Percentiles rank a stretch among this genome's conserved stretches.
Conservation (phyloP, 2,329 filamentous ascomycete genomes). For the Phyllosticta citrichinensis region DNA sequence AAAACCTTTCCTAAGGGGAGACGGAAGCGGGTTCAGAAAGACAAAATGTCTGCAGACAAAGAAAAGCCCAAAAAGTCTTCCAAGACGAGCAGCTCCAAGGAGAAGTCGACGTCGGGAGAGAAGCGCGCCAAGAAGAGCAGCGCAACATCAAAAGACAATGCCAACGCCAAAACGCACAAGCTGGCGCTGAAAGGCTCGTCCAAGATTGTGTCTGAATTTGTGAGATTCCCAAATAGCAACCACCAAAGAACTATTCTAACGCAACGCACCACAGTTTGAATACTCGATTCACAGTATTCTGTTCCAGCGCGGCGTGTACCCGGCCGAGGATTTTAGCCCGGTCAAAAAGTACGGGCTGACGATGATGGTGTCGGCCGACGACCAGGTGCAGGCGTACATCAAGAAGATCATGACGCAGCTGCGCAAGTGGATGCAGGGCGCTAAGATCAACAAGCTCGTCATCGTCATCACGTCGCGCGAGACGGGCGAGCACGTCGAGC, state of each 20-base stretch:
- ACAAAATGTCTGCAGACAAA: not conserved
- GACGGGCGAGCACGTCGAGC: conserved; percentile 88
- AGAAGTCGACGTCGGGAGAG: conserved; percentile 1
- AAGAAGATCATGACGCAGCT: conserved; percentile 99
- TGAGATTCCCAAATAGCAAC: conserved; percentile 38
- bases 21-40: not conserved
- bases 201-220: conserved; percentile 90
- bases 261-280: conserved; percentile 57
- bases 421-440: conserved; percentile 93
- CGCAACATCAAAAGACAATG: conserved; percentile 38
- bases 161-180: conserved; percentile 85
- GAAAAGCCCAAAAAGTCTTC: conserved; percentile 11
- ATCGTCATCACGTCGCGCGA: conserved; percentile 97
- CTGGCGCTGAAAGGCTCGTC: conserved; percentile 76
- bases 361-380: conserved; percentile 91
- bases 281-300: conserved; percentile 97
- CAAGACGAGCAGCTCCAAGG: conserved; percentile 11
- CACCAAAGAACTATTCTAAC: not conserved
- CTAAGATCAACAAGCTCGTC: conserved; percentile 94
- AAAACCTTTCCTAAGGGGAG: not conserved
- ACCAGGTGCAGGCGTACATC: conserved; percentile 98
- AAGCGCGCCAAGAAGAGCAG: conserved; percentile 10
- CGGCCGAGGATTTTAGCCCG: conserved; percentile 90
- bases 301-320: conserved; percentile 79
- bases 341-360: conserved; percentile 99